Evolutionary conservation across 768 basidiomycete species (phyloP), one percentile per base, ranked within the genome.

Genomic region (Tulasnella sp.): DNA sequence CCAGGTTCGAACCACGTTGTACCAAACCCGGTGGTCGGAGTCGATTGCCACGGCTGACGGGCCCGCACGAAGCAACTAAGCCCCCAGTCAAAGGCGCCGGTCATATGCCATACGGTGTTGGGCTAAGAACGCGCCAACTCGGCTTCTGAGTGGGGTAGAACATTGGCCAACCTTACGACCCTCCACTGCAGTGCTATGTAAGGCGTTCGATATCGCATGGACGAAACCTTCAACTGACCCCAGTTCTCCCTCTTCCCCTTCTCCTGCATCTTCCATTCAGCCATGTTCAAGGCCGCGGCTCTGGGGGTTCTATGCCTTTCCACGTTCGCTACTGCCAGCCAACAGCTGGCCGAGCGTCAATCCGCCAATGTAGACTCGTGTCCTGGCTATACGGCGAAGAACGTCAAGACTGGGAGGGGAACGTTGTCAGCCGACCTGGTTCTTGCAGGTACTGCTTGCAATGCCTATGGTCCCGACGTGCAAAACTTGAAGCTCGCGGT

Each of bases 381-480:
- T 44, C 81, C 81, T 3, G 81, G 81, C 8, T 82, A 82, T 44
- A 58, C 40, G 0, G 81, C 77, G 28, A 40, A 54, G 46, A 82
- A 82, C 64, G 69, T 78, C 48, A 77, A 81, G 42, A 50, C 69
- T 28, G 48, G 31, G 18, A 46, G 34, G 31, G 40, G 54, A 34
- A 40, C 76, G 16, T 37, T 82, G n/a, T 48, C 75, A 24, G 81
- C 81, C 34, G 76, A 77, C 64, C 72, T 82, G 22, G 72, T 44
- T 24, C 76, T 82, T 11, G 81, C 80, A 40, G 81, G 81, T 22
- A 50, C 28, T 6, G 76, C 80, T 44, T 82, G 81, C 77, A 81
- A 81, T 75, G 81, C 48, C n/a, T 82, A 81, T 42, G 81, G 81
- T 28, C 37, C 81, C 60, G 81, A 82, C 44, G 20, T 81, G 16